Conservation (phyloP, 441 rosid genomes). For the Gossypium schwendimanii region DNA sequence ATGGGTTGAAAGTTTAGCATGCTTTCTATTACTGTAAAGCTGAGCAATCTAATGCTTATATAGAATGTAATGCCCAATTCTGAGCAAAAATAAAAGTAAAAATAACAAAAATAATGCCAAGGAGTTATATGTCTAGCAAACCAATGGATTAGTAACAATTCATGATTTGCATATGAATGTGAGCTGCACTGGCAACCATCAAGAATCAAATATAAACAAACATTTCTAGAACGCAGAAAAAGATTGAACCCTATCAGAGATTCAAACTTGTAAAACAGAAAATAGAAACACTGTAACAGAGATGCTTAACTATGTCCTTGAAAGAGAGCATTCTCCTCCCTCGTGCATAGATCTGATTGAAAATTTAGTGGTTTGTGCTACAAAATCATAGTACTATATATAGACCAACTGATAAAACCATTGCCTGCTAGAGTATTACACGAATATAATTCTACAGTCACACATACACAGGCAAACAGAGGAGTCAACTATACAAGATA, state of each 20-base stretch:
- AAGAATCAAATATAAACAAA: neutral
- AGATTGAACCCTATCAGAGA: neutral
- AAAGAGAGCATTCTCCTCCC: neutral
- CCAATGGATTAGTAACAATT: neutral
- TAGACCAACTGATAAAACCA: neutral
- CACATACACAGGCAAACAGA: neutral
- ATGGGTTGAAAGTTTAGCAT: neutral
- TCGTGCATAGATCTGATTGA: neutral
- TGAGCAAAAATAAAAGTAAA: conserved; percentile 3
- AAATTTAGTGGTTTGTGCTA: neutral
- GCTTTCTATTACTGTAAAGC: neutral
- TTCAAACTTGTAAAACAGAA: neutral
- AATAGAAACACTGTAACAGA: neutral
- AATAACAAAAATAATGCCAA: neutral
- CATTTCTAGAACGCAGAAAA: neutral
- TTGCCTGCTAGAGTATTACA: neutral
- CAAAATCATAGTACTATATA: neutral
- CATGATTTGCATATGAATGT: conserved; percentile 1
- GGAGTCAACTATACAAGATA: neutral
- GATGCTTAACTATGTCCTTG: neutral
- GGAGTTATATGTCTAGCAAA: neutral
- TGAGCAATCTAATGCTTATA: neutral
- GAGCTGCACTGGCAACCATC: neutral
- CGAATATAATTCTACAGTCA: neutral
- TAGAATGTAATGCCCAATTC: neutral